These are phyloP conservation scores for Fragilariopsis cylindrus DNA, from an alignment of 108 stramenopile species.

Conservation along the genomic window DNA sequence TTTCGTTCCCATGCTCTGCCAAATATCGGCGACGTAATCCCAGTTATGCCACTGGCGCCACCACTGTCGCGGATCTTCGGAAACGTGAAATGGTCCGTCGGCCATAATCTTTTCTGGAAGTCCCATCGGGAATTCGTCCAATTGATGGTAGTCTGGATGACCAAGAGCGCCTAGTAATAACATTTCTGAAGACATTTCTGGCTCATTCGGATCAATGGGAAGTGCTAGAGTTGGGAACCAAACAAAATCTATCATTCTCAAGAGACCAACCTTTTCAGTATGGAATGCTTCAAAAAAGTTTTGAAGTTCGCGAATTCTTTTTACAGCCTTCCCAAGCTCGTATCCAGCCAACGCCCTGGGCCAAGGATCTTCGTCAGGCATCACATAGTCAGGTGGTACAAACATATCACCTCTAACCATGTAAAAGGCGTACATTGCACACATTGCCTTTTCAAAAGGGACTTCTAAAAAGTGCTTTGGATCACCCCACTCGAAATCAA, in stretches of 20 bases:
- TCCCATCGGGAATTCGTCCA: constrained; percentile 64
- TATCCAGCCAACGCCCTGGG: constrained; percentile 80
- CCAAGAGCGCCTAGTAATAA: constrained; percentile 62
- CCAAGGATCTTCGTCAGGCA: constrained; percentile 94
- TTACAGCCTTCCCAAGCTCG: constrained; percentile 81
- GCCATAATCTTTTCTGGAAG: constrained; percentile 72
- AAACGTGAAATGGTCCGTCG: constrained; percentile 70
- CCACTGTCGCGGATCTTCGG: constrained; percentile 53
- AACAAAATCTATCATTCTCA: constrained; percentile 83
- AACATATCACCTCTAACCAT: constrained; percentile 87
- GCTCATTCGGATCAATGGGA: constrained; percentile 73
- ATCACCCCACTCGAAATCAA: constrained; percentile 93
- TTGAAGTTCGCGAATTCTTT: constrained; percentile 75
- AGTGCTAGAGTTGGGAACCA: constrained; percentile 83
- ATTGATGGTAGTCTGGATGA: constrained; percentile 74
- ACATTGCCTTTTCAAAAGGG: constrained; percentile 90
- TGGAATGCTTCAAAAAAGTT: constrained; percentile 87
- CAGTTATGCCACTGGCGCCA: constrained; percentile 78
- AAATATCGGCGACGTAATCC: constrained; percentile 73
- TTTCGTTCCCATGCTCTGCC: constrained; percentile 27
- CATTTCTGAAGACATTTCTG: constrained; percentile 60
- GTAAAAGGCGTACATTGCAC: constrained; percentile 79
- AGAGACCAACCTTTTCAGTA: constrained; percentile 77
- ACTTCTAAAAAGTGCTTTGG: constrained; percentile 74
- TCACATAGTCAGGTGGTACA: constrained; percentile 77